These are phyloP conservation scores for Piper betle DNA, from an alignment of 164 flowering plant genomes.

Conservation along the genomic window DNA sequence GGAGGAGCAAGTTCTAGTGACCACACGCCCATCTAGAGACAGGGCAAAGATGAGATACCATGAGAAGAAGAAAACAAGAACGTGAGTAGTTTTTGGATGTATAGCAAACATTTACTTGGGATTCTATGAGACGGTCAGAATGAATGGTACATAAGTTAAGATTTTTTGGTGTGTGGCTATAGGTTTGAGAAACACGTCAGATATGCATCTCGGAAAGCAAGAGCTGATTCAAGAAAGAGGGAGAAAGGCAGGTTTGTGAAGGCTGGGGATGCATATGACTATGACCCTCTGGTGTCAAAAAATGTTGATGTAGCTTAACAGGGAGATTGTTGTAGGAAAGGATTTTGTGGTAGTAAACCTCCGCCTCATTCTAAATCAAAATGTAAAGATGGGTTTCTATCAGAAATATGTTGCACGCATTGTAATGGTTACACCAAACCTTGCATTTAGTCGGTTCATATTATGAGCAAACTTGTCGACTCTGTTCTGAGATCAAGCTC, in stretches of 20 bases:
- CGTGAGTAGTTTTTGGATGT: constrained; percentile 13
- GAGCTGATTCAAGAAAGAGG: constrained; percentile 55
- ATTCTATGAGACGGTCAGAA: neutral
- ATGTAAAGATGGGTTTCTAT: too few relatives aligned
- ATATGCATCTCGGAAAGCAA: constrained; percentile 54
- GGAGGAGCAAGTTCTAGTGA: constrained; percentile 49
- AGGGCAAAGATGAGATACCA: constrained; percentile 75
- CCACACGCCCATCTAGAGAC: constrained; percentile 46
- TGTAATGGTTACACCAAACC: too few relatives aligned
- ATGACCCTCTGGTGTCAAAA: constrained; percentile 26
- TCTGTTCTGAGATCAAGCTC: too few relatives aligned
- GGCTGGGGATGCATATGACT: constrained; percentile 53
- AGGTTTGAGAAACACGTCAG: constrained; percentile 54
- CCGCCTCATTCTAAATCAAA: too few relatives aligned
- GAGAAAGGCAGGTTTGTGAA: constrained; percentile 59
- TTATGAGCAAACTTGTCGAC: too few relatives aligned
- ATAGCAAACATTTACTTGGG: too few relatives aligned
- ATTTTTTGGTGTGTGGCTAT: neutral
- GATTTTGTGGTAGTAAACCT: too few relatives aligned
- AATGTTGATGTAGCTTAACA: neutral
- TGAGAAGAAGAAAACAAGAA: constrained; percentile 69
- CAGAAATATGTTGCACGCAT: too few relatives aligned
- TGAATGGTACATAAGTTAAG: neutral
- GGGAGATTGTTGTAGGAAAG: too few relatives aligned
- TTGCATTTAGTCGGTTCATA: too few relatives aligned